phyloP scores from a whole-genome alignment of 2,329 filamentous ascomycete genomes.

The Sporothrix brunneoviolacea region DNA sequence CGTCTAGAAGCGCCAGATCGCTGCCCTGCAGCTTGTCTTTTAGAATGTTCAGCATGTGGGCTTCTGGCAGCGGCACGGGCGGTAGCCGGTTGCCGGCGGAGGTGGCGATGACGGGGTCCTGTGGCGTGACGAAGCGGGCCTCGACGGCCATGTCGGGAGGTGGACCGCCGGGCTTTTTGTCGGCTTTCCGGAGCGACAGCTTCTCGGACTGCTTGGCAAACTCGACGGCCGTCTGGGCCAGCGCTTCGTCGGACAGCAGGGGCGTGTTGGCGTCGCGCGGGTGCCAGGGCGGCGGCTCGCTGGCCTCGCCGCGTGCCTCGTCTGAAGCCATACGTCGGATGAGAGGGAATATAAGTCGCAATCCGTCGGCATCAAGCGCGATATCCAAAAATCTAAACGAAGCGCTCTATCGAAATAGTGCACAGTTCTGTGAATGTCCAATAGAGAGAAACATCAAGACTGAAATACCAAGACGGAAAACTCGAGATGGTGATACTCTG shows the following conservation, averaged over 20 bases:
- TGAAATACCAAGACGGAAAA: too few species aligned
- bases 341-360: too few species aligned
- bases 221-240: constrained; percentile 41
- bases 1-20: background rate
- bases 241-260: constrained; percentile 19
- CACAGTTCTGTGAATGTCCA: too few species aligned
- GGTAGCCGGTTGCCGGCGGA: constrained; percentile 61
- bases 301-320: too few species aligned
- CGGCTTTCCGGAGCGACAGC: constrained; percentile 37
- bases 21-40: constrained; percentile 40
- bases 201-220: constrained; percentile 58
- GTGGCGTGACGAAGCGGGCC: constrained; percentile 60
- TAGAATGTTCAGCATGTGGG: constrained; percentile 60
- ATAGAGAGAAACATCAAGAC: too few species aligned
- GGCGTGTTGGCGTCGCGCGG: too few species aligned
- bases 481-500: too few species aligned
- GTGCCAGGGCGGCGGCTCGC: background rate
- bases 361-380: too few species aligned
- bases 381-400: too few species aligned
- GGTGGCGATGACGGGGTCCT: constrained; percentile 66
- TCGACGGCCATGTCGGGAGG: constrained; percentile 47
- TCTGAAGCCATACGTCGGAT: too few species aligned
- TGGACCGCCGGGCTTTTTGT: constrained; percentile 13
- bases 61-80: constrained; percentile 62
- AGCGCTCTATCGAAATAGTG: too few species aligned